Conservation (phyloP, 306 rosid genomes). For the Vicia sativa region DNA sequence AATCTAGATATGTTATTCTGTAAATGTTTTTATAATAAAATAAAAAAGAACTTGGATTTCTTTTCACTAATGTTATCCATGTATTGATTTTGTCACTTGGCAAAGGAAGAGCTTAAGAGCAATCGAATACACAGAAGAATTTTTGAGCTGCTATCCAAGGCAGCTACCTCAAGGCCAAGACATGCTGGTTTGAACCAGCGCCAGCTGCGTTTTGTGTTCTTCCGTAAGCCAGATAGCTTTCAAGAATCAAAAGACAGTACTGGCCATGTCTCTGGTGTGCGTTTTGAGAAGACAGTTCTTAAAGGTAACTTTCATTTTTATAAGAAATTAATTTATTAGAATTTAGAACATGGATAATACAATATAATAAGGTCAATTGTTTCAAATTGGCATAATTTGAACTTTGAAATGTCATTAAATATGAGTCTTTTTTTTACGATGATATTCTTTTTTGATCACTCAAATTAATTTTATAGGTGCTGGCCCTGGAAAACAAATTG, state of each 20-base stretch:
- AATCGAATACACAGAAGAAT: slow-evolving; percentile 78
- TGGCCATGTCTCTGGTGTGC: slow-evolving; percentile 62
- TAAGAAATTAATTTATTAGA: slow-evolving; percentile 9
- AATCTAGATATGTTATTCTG: slow-evolving; percentile 16
- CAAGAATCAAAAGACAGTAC: slow-evolving; percentile 54
- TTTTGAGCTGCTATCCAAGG: slow-evolving; percentile 83
- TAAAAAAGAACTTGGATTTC: neutral
- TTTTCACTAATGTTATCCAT: slow-evolving; percentile 41
- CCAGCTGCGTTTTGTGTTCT: slow-evolving; percentile 81
- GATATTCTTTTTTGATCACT: slow-evolving; percentile 31
- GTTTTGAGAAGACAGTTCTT: slow-evolving; percentile 79
- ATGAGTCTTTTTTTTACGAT: slow-evolving; percentile 16
- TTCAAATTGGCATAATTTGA: slow-evolving; percentile 5
- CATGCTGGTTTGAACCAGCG: slow-evolving; percentile 53
- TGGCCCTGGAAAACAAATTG: slow-evolving; percentile 74
- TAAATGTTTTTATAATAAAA: neutral
- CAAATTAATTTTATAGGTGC: slow-evolving; percentile 55
- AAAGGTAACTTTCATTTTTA: slow-evolving; percentile 51
- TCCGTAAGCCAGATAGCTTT: slow-evolving; percentile 75
- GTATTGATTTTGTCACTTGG: slow-evolving; percentile 47
- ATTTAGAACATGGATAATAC: neutral
- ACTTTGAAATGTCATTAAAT: slow-evolving; percentile 16
- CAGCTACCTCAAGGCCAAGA: slow-evolving; percentile 57
- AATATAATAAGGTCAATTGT: slow-evolving; percentile 6
- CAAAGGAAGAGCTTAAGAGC: slow-evolving; percentile 89